phyloP scores from a whole-genome alignment of 2,329 filamentous ascomycete genomes.

The Penicillium sp. region DNA sequence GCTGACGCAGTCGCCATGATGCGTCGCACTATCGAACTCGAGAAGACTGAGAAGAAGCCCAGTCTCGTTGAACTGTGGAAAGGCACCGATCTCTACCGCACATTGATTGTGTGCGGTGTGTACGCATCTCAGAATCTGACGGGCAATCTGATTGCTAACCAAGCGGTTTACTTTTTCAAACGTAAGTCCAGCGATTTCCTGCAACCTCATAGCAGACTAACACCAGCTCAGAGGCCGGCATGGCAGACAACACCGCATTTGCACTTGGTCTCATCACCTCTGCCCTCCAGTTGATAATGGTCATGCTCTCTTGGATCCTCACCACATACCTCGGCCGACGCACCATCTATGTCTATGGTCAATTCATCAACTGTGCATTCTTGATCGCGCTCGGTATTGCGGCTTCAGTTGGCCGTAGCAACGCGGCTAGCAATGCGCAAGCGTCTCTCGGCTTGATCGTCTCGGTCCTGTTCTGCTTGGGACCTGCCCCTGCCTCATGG shows the following conservation, averaged over 20 bases:
- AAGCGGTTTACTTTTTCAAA: conserved; percentile 60
- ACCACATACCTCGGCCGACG: conserved; percentile 63
- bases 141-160: conserved; percentile 62
- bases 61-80: conserved; percentile 54
- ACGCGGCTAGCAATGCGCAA: conserved; percentile 52
- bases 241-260: conserved; percentile 56
- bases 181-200: conserved; percentile 26
- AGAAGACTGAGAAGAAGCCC: conserved; percentile 50
- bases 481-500: conserved; percentile 63
- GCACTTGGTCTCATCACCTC: conserved; percentile 64
- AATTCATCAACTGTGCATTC: conserved; percentile 53
- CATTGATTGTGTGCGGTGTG: conserved; percentile 56
- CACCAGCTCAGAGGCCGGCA: conserved; percentile 57
- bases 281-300: conserved; percentile 59
- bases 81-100: conserved; percentile 55
- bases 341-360: conserved; percentile 63
- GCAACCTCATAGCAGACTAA: conserved; percentile 26
- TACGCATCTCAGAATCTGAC: conserved; percentile 61
- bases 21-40: conserved; percentile 57
- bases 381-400: conserved; percentile 60
- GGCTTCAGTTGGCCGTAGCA: conserved; percentile 48
- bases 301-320: conserved; percentile 67
- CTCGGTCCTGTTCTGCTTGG: conserved; percentile 63
- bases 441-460: conserved; percentile 64
- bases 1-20: conserved; percentile 58